Conservation (phyloP, 1,139 yeast genomes). For the Suhomyces maxii region DNA sequence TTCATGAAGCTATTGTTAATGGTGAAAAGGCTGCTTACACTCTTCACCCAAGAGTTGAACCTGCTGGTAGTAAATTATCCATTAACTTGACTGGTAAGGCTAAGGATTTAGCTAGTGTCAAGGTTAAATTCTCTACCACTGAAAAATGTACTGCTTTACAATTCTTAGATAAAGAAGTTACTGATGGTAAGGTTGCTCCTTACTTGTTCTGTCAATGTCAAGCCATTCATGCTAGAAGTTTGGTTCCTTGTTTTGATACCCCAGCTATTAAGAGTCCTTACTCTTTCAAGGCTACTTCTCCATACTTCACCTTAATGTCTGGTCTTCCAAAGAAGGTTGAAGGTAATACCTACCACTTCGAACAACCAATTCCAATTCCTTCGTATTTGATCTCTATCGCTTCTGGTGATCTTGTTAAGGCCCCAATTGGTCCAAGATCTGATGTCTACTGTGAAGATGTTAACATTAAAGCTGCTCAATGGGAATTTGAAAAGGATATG, state of each 20-base stretch:
- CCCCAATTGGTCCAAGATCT: constrained; percentile 84
- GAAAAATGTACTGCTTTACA: constrained; percentile 79
- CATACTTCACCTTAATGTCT: constrained; percentile 68
- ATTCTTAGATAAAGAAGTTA: constrained; percentile 74
- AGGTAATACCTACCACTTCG: constrained; percentile 49
- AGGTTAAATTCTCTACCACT: constrained; percentile 65
- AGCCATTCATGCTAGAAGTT: constrained; percentile 85
- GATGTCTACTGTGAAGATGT: constrained; percentile 78
- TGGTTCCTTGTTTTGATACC: constrained; percentile 90
- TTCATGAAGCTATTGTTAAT: constrained; percentile 50
- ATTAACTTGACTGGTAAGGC: constrained; percentile 25
- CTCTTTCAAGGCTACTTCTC: constrained; percentile 59
- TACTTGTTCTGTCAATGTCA: constrained; percentile 89
- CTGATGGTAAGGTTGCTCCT: constrained; percentile 72
- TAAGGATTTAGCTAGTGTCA: constrained; percentile 29
- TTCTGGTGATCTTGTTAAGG: constrained; percentile 71
- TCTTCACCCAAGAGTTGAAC: constrained; percentile 53
- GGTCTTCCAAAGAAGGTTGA: constrained; percentile 48
- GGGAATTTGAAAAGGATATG: constrained; percentile 79
- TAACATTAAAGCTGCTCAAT: constrained; percentile 63
- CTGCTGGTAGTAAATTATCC: constrained; percentile 65
- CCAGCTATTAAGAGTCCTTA: constrained; percentile 78
- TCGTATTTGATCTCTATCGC: constrained; percentile 83
- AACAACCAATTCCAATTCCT: constrained; percentile 83
- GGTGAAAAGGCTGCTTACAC: constrained; percentile 32